These are phyloP conservation scores for Marasmius oreades DNA, from an alignment of 1,284 basidiomycete species.

Conservation along the genomic window DNA sequence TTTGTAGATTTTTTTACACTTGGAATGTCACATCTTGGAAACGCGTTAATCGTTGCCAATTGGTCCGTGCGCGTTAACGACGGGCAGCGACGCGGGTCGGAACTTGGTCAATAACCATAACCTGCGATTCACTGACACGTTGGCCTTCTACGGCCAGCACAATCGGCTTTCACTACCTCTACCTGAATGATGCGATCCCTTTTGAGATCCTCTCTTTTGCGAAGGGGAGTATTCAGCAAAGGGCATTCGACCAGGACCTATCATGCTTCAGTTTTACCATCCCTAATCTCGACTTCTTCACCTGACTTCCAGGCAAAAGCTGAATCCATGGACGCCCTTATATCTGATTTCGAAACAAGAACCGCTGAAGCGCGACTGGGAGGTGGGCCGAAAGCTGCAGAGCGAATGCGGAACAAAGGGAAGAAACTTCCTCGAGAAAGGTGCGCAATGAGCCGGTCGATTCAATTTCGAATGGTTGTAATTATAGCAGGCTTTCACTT, in stretches of 20 bases:
- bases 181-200: too few relatives aligned
- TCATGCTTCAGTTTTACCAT: constrained; percentile 72
- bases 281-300: constrained; percentile 60
- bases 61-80: not conserved
- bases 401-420: constrained; percentile 75
- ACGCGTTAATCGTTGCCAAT: not conserved
- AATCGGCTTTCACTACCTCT: too few relatives aligned
- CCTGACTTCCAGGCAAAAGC: constrained; percentile 69
- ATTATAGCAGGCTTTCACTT: constrained; percentile 32
- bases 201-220: too few relatives aligned
- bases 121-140: not conserved
- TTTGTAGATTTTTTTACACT: not conserved
- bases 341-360: constrained; percentile 60
- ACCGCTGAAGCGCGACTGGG: constrained; percentile 56
- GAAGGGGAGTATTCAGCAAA: not conserved
- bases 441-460: constrained; percentile 36
- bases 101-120: not conserved
- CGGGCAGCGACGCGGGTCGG: not conserved
- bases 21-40: not conserved
- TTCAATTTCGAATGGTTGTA: not conserved
- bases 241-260: constrained; percentile 31
- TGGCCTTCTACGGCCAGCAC: too few relatives aligned
- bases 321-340: constrained; percentile 63
- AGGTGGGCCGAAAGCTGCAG: constrained; percentile 66
- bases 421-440: constrained; percentile 88